Base-by-base conservation (phyloP, 352 stramenopile genomes). In the Thraustochytrium striatum region DNA sequence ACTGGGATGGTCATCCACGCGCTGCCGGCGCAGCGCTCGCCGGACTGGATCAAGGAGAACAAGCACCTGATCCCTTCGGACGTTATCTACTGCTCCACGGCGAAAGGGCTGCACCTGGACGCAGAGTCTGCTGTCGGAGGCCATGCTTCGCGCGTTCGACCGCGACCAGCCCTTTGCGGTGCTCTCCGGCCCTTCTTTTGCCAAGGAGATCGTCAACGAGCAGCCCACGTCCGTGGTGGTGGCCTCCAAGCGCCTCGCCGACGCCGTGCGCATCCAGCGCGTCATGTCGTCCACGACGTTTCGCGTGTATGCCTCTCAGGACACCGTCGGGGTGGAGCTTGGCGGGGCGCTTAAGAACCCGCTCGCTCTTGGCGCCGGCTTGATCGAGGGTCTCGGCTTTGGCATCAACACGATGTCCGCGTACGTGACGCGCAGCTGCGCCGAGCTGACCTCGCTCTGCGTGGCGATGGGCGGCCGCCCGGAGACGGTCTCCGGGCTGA, bases 311-410 rank as follows among this genome's bases (percentile, higher is more conserved):
- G 93, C 90, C 1, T 88, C 85, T 25, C 83, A 89, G 69, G 94
- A 98, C 86, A 91, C 95, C 61, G 91, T 98, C 79, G 95, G 95
- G 69, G 92, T 98, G 30, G 94, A 98, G 84, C 88, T 98, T 39
- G 94, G 95, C 52, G 96, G 95, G 7, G 95, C 94, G 16, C 89
- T 98, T 52, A 99, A 98, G 85, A 98, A 99, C 85, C 93, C 97
- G 1, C 92, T 98, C 84, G 96, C 96, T 9, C 92, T 98, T 52
- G 95, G 93, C 44, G 94, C 94, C 41, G 96, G 95, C 36, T 98
- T 98, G 93, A 95, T 95, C 82, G 94, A 99, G 86, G 95, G 95
- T 36, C 87, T 97, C 0, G 95, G 93, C 61, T 90, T 98, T 41
- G 94, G 94, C 53, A 97, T 95, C 65, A 98, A 98, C 82, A 96